phyloP scores from a whole-genome alignment of 768 basidiomycete genomes.

The Russula ochroleuca region DNA sequence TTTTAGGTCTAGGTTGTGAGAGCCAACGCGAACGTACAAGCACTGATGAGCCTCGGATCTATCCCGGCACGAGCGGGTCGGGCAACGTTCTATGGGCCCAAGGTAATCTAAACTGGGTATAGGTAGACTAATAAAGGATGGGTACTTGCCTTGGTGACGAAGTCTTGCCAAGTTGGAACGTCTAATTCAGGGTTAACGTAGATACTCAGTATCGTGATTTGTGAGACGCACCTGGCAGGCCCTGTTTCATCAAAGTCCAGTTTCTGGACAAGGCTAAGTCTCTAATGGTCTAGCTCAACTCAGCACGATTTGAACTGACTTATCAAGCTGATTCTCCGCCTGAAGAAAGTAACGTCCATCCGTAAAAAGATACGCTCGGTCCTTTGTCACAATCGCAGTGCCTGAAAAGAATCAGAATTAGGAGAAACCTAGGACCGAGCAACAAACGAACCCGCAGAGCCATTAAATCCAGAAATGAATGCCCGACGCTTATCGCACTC shows the following conservation, averaged over 20 bases:
- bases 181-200: slow-evolving; percentile 41
- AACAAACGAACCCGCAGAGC: slow-evolving; percentile 72
- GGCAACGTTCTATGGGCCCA: slow-evolving; percentile 51
- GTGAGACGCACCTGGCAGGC: slow-evolving; percentile 59
- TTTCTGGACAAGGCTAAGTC: slow-evolving; percentile 45
- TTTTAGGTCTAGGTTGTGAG: background rate
- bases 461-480: slow-evolving; percentile 91
- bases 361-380: slow-evolving; percentile 81
- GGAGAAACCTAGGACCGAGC: background rate
- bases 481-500: slow-evolving; percentile 78
- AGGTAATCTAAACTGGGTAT: background rate
- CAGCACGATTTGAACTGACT: slow-evolving; percentile 42
- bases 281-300: background rate
- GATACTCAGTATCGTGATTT: slow-evolving; percentile 19
- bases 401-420: slow-evolving; percentile 39
- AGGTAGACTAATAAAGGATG: background rate
- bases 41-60: slow-evolving; percentile 71
- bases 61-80: slow-evolving; percentile 68
- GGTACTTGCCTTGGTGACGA: slow-evolving; percentile 58
- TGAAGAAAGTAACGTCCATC: slow-evolving; percentile 96
- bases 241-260: slow-evolving; percentile 93
- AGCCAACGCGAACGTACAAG: slow-evolving; percentile 40
- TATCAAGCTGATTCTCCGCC: slow-evolving; percentile 83
- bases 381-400: slow-evolving; percentile 67
- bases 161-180: slow-evolving; percentile 89